Conservation (phyloP, 305 asterid genomes). For the Solanum hybrid region DNA sequence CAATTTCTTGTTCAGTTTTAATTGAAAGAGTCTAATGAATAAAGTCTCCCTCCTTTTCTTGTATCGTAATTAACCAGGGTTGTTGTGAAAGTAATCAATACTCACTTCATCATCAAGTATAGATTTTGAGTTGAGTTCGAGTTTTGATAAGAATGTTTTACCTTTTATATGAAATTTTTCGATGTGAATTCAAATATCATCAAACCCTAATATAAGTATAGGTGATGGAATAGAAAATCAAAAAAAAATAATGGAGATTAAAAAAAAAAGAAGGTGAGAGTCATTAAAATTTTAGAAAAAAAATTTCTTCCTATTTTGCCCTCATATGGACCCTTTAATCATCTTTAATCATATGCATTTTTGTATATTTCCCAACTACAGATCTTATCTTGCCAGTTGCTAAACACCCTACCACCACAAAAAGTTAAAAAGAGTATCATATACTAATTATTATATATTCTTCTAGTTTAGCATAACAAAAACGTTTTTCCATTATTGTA, state of each 20-base stretch:
- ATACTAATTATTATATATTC: neutral
- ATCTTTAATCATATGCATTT: neutral
- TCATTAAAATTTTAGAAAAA: neutral
- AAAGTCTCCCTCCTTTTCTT: neutral
- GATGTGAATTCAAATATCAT: neutral
- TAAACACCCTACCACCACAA: neutral
- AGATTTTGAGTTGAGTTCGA: too few species aligned
- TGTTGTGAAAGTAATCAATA: neutral
- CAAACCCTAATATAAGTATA: neutral
- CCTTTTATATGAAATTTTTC: neutral
- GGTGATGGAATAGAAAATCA: neutral
- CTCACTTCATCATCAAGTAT: neutral
- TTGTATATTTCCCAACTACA: neutral
- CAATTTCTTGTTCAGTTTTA: too few species aligned
- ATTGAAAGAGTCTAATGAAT: neutral
- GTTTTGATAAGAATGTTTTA: accelerated
- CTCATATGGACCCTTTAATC: neutral
- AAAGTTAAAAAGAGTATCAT: neutral
- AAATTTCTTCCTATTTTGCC: neutral
- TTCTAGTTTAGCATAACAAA: neutral
- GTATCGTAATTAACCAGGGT: neutral
- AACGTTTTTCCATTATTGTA: neutral
- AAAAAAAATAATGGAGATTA: neutral
- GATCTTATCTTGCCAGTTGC: neutral
- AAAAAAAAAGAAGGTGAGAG: neutral